These are phyloP conservation scores for Cutaneotrichosporon mucoides DNA, from an alignment of 1,284 basidiomycete genomes.

Conservation along the genomic window DNA sequence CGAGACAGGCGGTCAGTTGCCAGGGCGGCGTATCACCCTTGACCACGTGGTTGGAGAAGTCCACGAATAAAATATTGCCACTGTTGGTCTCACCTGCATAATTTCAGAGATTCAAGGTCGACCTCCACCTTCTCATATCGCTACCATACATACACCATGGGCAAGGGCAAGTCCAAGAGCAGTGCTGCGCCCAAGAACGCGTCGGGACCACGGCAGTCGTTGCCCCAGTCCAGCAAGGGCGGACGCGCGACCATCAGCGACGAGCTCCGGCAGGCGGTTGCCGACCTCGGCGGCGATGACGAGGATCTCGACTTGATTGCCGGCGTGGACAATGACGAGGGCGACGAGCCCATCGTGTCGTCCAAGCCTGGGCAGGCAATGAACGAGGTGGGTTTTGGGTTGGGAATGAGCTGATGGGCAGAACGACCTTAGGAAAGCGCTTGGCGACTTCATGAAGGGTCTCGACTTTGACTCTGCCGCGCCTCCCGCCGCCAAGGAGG, in stretches of 20 bases:
- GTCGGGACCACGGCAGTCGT: neutral
- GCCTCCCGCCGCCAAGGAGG: neutral
- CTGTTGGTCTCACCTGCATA: too few species aligned
- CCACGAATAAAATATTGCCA: neutral
- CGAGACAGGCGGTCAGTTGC: neutral
- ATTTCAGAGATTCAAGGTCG: neutral
- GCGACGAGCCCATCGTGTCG: slow-evolving; percentile 24
- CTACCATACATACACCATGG: slow-evolving; percentile 5
- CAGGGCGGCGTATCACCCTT: too few species aligned
- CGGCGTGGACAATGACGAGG: slow-evolving; percentile 51
- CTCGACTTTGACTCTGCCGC: slow-evolving; percentile 50
- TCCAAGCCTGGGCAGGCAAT: slow-evolving; percentile 15
- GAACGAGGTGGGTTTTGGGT: slow-evolving; percentile 34
- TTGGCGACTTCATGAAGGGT: slow-evolving; percentile 59
- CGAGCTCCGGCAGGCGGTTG: slow-evolving; percentile 47
- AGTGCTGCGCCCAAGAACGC: neutral
- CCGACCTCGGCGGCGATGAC: slow-evolving; percentile 56
- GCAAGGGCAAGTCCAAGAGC: slow-evolving; percentile 12
- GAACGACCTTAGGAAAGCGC: slow-evolving; percentile 55
- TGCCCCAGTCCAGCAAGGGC: neutral
- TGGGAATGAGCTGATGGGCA: slow-evolving; percentile 11
- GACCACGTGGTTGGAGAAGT: neutral
- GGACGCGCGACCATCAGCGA: slow-evolving; percentile 21
- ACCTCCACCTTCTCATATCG: neutral
- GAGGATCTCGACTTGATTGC: slow-evolving; percentile 54